A percentile compares a stretch with the other conserved stretches of the same genome.
Evolutionary conservation across 257 asterid species (phyloP).

Genomic region (Echites panduratus): DNA sequence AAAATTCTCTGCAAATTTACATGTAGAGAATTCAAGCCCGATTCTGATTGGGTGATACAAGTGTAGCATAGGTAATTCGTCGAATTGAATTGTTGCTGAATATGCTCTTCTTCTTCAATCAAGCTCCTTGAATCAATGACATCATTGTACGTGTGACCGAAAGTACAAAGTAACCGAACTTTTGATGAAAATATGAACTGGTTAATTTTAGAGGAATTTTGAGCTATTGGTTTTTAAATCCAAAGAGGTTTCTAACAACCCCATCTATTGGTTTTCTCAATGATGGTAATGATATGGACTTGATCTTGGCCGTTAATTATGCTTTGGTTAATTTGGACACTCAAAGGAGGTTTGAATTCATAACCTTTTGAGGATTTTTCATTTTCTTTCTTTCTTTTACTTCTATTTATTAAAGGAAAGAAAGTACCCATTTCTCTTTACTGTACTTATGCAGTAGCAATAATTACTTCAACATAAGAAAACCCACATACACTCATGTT

Average conservation of each 20-base stretch:
- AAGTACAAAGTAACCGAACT: neutral
- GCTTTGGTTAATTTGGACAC: constrained; percentile 61
- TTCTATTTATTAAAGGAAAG: neutral
- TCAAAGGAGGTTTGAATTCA: constrained; percentile 55
- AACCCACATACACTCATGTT: neutral
- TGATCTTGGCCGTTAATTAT: constrained; percentile 71
- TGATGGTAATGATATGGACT: constrained; percentile 93
- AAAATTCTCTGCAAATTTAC: no score
- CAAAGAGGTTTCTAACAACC: constrained; percentile 90
- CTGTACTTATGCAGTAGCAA: neutral
- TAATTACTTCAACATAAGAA: no score
- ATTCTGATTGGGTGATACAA: no score
- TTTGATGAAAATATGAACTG: neutral
- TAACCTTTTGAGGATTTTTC: neutral
- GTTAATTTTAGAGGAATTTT: neutral
- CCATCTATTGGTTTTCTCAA: constrained; percentile 82
- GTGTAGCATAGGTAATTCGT: no score
- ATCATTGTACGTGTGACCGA: neutral
- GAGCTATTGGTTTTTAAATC: constrained; percentile 46
- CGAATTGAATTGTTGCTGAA: no score
- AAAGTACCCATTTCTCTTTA: neutral
- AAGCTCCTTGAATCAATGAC: neutral
- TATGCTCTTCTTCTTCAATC: no score
- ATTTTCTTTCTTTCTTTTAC: no score
- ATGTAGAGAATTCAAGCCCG: no score